These are phyloP conservation scores for Croton setiger DNA, from an alignment of 441 rosid genomes.

Conservation along the genomic window DNA sequence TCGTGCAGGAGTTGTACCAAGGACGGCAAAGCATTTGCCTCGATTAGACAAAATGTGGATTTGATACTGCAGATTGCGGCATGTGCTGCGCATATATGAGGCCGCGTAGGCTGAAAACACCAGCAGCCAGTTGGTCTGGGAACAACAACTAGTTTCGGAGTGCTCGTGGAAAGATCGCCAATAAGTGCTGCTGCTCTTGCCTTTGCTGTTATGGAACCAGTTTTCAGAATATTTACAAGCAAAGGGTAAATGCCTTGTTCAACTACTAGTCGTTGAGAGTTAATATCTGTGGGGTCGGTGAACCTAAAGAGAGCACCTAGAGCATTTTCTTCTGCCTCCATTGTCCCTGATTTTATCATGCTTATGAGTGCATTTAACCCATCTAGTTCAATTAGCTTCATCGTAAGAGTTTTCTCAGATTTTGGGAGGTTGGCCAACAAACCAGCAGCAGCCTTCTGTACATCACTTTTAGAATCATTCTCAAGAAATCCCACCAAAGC, in stretches of 20 bases:
- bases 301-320: slow-evolving; percentile 62
- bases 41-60: slow-evolving; percentile 49
- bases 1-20: slow-evolving; percentile 42
- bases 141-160: slow-evolving; percentile 35
- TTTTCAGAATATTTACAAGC: slow-evolving; percentile 41
- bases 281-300: slow-evolving; percentile 45
- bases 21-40: slow-evolving; percentile 44
- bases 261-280: slow-evolving; percentile 44
- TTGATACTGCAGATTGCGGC: slow-evolving; percentile 46
- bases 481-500: slow-evolving; percentile 60
- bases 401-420: slow-evolving; percentile 42
- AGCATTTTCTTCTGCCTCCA: slow-evolving; percentile 62
- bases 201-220: slow-evolving; percentile 45
- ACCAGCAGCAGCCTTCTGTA: slow-evolving; percentile 67
- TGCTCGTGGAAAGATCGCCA: slow-evolving; percentile 56
- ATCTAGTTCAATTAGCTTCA: slow-evolving; percentile 45
- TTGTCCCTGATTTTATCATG: slow-evolving; percentile 39
- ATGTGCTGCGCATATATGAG: slow-evolving; percentile 43
- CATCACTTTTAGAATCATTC: slow-evolving; percentile 45
- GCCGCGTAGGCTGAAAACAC: slow-evolving; percentile 36
- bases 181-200: slow-evolving; percentile 64
- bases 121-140: slow-evolving; percentile 33
- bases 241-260: slow-evolving; percentile 48
- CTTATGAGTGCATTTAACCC: slow-evolving; percentile 42
- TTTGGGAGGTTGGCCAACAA: slow-evolving; percentile 69